phyloP scores from a whole-genome alignment of 257 asterid species.

The Primulina huaijiensis region DNA sequence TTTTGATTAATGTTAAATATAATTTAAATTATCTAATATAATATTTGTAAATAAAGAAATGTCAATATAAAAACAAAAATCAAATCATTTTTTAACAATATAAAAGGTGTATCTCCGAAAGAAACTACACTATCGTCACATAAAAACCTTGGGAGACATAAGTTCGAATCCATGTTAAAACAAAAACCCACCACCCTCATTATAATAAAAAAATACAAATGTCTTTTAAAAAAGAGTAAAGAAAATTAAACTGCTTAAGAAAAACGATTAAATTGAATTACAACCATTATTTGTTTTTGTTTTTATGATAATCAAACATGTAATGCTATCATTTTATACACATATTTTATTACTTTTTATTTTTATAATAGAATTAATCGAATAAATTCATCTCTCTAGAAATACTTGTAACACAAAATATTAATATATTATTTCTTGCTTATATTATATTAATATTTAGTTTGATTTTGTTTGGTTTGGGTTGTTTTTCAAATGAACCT shows the following conservation, averaged over 20 bases:
- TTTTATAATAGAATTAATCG: no score
- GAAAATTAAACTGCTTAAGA: neutral
- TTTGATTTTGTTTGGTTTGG: neutral
- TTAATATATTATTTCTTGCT: no score
- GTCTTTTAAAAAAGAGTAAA: neutral
- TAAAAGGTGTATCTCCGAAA: neutral
- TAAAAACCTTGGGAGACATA: neutral
- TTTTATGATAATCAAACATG: neutral
- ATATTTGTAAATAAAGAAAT: no score
- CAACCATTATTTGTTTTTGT: neutral
- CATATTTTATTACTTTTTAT: neutral
- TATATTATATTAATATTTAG: no score
- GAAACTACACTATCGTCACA: neutral
- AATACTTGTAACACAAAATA: neutral
- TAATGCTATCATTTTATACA: neutral
- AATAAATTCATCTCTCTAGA: neutral
- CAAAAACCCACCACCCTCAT: neutral
- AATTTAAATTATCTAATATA: no score
- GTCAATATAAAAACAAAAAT: neutral
- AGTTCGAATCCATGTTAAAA: neutral
- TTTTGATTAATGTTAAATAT: neutral
- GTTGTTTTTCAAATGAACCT: neutral
- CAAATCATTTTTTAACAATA: neutral
- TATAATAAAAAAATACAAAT: neutral
- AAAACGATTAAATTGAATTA: no score